Percentiles rank a stretch among this genome's conserved stretches.
Evolutionary conservation across 768 basidiomycete genomes (phyloP).

Genomic region (Pleurotus pulmonarius): DNA sequence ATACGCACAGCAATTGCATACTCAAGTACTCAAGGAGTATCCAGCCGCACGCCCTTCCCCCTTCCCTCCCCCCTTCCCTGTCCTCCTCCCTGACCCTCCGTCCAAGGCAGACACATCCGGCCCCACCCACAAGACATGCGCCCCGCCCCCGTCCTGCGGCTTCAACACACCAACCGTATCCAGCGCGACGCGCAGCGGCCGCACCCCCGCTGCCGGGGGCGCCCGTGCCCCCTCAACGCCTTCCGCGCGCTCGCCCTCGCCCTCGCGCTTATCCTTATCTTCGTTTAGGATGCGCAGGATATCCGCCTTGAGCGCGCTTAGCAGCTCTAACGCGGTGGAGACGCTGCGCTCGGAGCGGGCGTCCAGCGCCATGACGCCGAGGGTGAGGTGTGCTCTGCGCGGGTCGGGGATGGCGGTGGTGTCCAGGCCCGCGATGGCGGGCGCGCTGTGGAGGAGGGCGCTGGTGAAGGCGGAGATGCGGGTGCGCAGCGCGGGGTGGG

Average conservation of each 20-base stretch:
- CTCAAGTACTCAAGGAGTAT: too few relatives aligned
- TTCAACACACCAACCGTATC: constrained; percentile 46
- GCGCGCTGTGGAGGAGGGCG: constrained; percentile 38
- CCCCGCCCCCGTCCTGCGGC: constrained; percentile 23
- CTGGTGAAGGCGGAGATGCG: constrained; percentile 33
- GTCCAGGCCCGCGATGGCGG: constrained; percentile 58
- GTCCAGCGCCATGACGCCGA: constrained; percentile 67
- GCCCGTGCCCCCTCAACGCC: too few relatives aligned
- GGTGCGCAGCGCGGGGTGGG: constrained; percentile 33
- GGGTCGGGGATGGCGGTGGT: constrained; percentile 54
- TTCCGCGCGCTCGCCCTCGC: too few relatives aligned
- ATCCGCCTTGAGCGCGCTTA: constrained; percentile 34
- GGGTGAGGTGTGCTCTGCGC: constrained; percentile 63
- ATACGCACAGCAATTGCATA: too few relatives aligned
- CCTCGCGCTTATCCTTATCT: too few relatives aligned
- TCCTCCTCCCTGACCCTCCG: too few relatives aligned
- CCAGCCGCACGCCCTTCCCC: too few relatives aligned
- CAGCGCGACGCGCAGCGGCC: constrained; percentile 29
- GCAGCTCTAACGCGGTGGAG: constrained; percentile 36
- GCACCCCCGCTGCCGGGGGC: too few relatives aligned
- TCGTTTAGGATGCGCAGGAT: constrained; percentile 46
- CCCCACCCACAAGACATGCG: constrained; percentile 57
- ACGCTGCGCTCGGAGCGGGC: too few relatives aligned
- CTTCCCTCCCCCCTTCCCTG: too few relatives aligned
- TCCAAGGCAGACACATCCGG: constrained; percentile 28